phyloP scores from a whole-genome alignment of 768 basidiomycete species.

The Leccinum sublutescens region DNA sequence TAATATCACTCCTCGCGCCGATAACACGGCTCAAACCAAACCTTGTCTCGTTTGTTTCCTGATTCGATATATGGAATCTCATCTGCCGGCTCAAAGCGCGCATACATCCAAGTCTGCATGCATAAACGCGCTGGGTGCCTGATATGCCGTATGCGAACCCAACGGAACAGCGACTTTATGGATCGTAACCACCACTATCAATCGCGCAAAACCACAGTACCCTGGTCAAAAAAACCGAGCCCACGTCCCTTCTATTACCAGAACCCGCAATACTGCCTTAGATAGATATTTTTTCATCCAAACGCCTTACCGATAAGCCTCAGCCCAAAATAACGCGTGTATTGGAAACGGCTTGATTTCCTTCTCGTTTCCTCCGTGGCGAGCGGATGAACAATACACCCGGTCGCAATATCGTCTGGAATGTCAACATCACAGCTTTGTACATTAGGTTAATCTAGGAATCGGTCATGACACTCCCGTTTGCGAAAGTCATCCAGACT shows the following conservation, averaged over 20 bases:
- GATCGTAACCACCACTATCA: not conserved
- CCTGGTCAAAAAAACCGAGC: not conserved
- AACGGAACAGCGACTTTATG: not conserved
- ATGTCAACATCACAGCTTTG: not conserved
- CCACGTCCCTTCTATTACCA: conserved; percentile 1
- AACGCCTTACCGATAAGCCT: conserved; percentile 5
- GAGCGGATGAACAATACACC: not conserved
- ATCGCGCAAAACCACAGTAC: not conserved
- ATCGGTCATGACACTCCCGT: not conserved
- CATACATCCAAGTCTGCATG: not conserved
- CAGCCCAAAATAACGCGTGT: conserved; percentile 1
- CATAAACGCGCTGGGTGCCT: not conserved
- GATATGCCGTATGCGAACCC: not conserved
- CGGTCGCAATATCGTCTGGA: not conserved
- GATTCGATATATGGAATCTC: not conserved
- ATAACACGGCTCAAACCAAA: not conserved
- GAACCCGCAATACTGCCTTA: not conserved
- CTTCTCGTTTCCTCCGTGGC: conserved; percentile 3
- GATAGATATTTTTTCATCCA: not conserved
- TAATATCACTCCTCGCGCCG: not conserved
- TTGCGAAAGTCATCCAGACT: not conserved
- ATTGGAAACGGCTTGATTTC: not conserved
- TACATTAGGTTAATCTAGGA: not conserved
- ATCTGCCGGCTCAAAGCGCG: not conserved
- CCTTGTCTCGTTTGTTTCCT: not conserved